phyloP scores from a whole-genome alignment of 2,329 filamentous ascomycete genomes.

The Fusarium sp. region DNA sequence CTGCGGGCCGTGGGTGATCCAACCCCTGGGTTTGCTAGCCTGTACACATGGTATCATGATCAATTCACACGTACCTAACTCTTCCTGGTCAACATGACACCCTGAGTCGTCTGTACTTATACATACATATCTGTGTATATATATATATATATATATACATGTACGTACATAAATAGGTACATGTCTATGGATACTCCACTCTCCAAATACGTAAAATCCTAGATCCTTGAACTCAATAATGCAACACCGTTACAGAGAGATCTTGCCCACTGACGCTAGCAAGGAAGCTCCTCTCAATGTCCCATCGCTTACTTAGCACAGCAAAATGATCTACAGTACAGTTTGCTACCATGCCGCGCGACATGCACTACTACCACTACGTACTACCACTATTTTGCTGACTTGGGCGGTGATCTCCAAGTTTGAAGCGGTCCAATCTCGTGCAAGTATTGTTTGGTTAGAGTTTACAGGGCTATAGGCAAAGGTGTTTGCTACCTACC shows the following conservation, averaged over 20 bases:
- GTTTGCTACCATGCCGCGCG: slow-evolving; percentile 1
- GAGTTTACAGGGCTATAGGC: slow-evolving; percentile 12
- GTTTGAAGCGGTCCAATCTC: slow-evolving; percentile 34
- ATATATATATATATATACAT: no score
- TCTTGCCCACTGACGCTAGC: slow-evolving; percentile 19
- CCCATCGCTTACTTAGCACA: slow-evolving; percentile 3
- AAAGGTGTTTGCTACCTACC: not conserved
- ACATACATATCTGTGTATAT: no score
- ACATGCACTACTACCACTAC: slow-evolving; percentile 11
- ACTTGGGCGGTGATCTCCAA: slow-evolving; percentile 12
- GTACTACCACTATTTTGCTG: not conserved
- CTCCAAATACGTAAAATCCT: not conserved
- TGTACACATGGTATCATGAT: slow-evolving; percentile 1
- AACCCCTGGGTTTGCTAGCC: slow-evolving; percentile 4
- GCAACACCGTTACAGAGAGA: slow-evolving; percentile 33
- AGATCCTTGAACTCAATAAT: slow-evolving; percentile 16
- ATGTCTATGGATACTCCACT: no score
- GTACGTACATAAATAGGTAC: no score
- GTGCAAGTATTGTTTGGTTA: not conserved
- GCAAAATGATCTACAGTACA: slow-evolving; percentile 13
- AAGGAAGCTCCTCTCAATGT: slow-evolving; percentile 9
- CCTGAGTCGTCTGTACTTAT: no score
- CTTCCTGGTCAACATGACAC: not conserved
- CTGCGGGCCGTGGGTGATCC: slow-evolving; percentile 32
- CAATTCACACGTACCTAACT: slow-evolving; percentile 12